Conservation (phyloP, 2,329 filamentous ascomycete species). For the Aspergillus candidus region DNA sequence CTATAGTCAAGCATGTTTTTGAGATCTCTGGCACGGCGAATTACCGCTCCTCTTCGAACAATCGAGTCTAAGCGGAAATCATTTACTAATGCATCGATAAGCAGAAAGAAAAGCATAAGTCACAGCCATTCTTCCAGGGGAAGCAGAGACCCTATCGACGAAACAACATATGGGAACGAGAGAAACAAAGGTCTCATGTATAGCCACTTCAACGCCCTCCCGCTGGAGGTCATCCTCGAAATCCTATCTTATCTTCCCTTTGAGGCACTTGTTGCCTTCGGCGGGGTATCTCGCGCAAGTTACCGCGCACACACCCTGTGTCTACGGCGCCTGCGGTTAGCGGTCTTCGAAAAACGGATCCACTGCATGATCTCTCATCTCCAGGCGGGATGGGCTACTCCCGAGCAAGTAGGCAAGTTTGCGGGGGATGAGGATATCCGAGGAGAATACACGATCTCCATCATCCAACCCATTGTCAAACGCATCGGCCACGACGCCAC, state of each 20-base stretch:
- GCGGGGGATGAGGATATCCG: conserved; percentile 2
- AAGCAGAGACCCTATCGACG: neutral
- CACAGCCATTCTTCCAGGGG: too few species aligned
- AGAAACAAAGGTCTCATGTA: conserved; percentile 6
- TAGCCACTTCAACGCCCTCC: conserved; percentile 20
- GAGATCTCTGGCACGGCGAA: too few species aligned
- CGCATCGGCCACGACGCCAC: neutral
- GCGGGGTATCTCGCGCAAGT: conserved; percentile 24
- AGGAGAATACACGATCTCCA: conserved; percentile 11
- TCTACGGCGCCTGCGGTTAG: conserved; percentile 26
- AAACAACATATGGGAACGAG: neutral
- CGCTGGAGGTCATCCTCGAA: conserved; percentile 26
- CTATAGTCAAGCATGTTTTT: too few species aligned
- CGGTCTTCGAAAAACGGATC: conserved; percentile 27
- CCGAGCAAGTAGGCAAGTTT: conserved; percentile 12
- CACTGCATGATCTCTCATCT: conserved; percentile 29
- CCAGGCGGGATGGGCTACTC: conserved; percentile 19
- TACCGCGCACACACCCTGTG: conserved; percentile 23
- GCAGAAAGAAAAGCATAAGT: too few species aligned
- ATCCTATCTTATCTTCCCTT: conserved; percentile 28
- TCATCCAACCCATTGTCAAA: conserved; percentile 10
- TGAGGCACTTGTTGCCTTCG: conserved; percentile 25
- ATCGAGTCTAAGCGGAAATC: too few species aligned
- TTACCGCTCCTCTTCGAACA: too few species aligned
- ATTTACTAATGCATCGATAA: too few species aligned